Percentiles rank a stretch among this genome's conserved stretches.
These are phyloP conservation scores for Akanthomyces muscarius DNA, from an alignment of 2,329 filamentous ascomycete species.

Conservation along the genomic window DNA sequence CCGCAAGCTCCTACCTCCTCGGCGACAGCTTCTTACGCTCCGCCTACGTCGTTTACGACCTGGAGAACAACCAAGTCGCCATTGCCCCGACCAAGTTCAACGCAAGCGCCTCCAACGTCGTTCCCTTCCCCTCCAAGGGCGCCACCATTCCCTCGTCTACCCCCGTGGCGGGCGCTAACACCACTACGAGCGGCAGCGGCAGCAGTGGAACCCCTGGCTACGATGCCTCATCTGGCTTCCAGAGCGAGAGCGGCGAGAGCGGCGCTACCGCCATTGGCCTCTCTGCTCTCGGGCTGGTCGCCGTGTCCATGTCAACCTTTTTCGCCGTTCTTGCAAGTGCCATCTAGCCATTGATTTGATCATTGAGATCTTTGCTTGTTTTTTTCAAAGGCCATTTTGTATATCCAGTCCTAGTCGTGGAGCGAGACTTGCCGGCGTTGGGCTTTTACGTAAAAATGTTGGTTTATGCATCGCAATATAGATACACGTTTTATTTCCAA, in stretches of 20 bases:
- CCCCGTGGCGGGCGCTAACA: constrained; percentile 37
- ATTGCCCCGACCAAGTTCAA: constrained; percentile 55
- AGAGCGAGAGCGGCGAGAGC: constrained; percentile 17
- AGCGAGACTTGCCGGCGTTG: not conserved
- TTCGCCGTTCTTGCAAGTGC: not conserved
- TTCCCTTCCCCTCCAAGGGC: constrained; percentile 46
- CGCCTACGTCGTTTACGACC: constrained; percentile 58
- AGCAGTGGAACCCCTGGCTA: constrained; percentile 19
- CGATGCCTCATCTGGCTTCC: constrained; percentile 32
- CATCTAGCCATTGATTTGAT: not conserved
- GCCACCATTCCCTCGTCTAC: constrained; percentile 50
- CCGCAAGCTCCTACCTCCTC: constrained; percentile 40
- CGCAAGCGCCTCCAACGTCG: constrained; percentile 45
- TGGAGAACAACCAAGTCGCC: constrained; percentile 53
- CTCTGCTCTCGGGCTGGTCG: not conserved
- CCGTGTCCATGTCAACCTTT: not conserved
- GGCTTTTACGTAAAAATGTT: not conserved
- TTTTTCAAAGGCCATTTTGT: not conserved
- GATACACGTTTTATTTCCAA: not conserved
- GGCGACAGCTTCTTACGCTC: constrained; percentile 58
- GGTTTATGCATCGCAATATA: not conserved
- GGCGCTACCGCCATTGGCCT: not conserved
- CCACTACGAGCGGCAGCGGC: constrained; percentile 21
- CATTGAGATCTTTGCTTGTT: not conserved
- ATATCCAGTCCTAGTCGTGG: not conserved